Base-by-base conservation (phyloP, 129 eudicot genomes). In the Logfia minima region DNA sequence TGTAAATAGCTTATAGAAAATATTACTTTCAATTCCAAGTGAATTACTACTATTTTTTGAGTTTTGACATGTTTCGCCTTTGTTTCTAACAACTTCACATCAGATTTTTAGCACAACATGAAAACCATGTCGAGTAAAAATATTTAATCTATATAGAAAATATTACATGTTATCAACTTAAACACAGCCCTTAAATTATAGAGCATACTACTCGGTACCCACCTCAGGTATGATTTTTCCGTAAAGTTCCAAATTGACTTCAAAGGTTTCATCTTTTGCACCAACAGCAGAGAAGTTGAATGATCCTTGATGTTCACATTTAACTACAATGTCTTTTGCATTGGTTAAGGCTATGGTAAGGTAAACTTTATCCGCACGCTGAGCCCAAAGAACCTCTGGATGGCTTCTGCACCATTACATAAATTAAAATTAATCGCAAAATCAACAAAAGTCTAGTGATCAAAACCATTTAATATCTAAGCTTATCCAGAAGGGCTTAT, bases 381-480 rank as follows among this genome's bases (percentile, higher is more conserved):
- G 96, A 6, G 96, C 98, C 98, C 97, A 92, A 74, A 90, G 90
- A 83, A 90, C 86, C 80, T 90, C 96, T 4, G 98, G 98, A 77
- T 87, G 90, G 58, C 84, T 83, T 80, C 92, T 90, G 84, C 88
- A 58, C 23, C 43, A 65, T 76, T 48, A 68, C 66, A 74, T 29
- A 62, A 66, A 74, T 63, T 35, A 35, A 11, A 62, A 62, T 14
- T 9, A 82, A 70, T 26, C 69, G 59, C 19, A 68, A 76, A 52
- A 76, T 63, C 28, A 64, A 68, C 34, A 69, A 59, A 21, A n/a
- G 5, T 60, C 5, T 65, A 66, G 45, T 32, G 4, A 66, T 31
- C 43, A 17, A 7, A 65, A 32, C 16, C 70, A 62, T 24, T 58
- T 58, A 5, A 31, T 63, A 23, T 26, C 28, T 31, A 28, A 26